Conservation (phyloP, 2,329 filamentous ascomycete species). For the Hypoxylon sp. region DNA sequence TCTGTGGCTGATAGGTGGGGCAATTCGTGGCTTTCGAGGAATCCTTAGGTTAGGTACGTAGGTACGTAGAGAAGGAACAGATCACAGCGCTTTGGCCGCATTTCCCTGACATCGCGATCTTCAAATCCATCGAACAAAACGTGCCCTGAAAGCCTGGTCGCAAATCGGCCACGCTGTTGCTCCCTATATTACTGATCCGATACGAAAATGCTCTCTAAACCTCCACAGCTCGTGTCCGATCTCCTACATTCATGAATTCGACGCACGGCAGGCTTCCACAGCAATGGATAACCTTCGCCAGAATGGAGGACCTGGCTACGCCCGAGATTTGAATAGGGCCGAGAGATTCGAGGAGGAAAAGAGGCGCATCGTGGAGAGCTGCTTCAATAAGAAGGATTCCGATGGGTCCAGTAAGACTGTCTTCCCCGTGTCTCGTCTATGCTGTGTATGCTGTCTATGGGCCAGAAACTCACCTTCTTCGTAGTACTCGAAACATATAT, state of each 20-base stretch:
- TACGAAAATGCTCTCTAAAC: slow-evolving; percentile 47
- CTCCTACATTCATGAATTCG: slow-evolving; percentile 48
- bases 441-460: slow-evolving; percentile 16
- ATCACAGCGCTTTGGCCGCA: slow-evolving; percentile 35
- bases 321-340: slow-evolving; percentile 64
- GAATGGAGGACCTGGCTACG: slow-evolving; percentile 51
- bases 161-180: slow-evolving; percentile 8
- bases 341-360: slow-evolving; percentile 98
- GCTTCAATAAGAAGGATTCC: slow-evolving; percentile 89
- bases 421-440: slow-evolving; percentile 26
- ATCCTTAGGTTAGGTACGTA: not conserved
- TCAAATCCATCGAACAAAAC: slow-evolving; percentile 1
- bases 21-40: not conserved
- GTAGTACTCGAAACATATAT: slow-evolving; percentile 93
- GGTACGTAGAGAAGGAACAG: slow-evolving; percentile 28
- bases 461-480: slow-evolving; percentile 31
- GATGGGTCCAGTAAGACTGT: slow-evolving; percentile 81
- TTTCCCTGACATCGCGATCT: slow-evolving; percentile 33
- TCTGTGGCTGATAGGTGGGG: not conserved
- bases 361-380: slow-evolving; percentile 91
- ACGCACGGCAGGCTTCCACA: slow-evolving; percentile 30
- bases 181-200: slow-evolving; percentile 14
- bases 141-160: slow-evolving; percentile 17
- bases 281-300: slow-evolving; percentile 47
- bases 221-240: slow-evolving; percentile 40